These are phyloP conservation scores for Exophiala sp. DNA, from an alignment of 2,329 filamentous ascomycete genomes.

Conservation along the genomic window DNA sequence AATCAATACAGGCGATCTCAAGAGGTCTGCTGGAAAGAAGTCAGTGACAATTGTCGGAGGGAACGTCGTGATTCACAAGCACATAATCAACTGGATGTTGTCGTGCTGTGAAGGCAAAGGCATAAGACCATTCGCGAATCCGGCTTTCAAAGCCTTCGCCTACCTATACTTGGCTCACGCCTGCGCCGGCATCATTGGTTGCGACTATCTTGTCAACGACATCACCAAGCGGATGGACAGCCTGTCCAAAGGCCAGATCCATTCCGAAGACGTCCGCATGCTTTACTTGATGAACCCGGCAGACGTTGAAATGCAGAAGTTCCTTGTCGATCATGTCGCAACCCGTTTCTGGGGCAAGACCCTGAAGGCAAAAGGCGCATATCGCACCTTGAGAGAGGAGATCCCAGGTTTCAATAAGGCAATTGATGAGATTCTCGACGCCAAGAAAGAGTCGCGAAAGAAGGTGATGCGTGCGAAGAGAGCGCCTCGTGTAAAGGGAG, in stretches of 20 bases:
- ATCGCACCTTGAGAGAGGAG: conserved; percentile 15
- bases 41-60: conserved; percentile 14
- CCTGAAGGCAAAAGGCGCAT: conserved; percentile 12
- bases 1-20: not conserved
- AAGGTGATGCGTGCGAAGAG: not conserved
- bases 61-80: conserved; percentile 10
- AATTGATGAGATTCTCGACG: conserved; percentile 10
- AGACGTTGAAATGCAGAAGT: conserved; percentile 8
- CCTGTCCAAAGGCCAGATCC: conserved; percentile 14
- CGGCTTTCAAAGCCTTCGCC: conserved; percentile 6
- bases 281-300: conserved; percentile 10
- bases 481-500: too few relatives aligned
- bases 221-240: conserved; percentile 14
- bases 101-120: conserved; percentile 18
- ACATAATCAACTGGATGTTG: conserved; percentile 25
- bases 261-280: conserved; percentile 21
- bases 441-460: conserved; percentile 5
- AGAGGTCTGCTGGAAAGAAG: not conserved
- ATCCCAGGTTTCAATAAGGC: conserved; percentile 16
- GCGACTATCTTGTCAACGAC: conserved; percentile 12
- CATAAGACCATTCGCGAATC: conserved; percentile 4
- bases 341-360: conserved; percentile 13
- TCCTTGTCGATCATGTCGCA: conserved; percentile 21
- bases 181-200: conserved; percentile 15
- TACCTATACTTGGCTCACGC: conserved; percentile 10